Evolutionary conservation across 2,329 filamentous ascomycete genomes (phyloP).

Genomic region (Aurifilum marmelostoma): DNA sequence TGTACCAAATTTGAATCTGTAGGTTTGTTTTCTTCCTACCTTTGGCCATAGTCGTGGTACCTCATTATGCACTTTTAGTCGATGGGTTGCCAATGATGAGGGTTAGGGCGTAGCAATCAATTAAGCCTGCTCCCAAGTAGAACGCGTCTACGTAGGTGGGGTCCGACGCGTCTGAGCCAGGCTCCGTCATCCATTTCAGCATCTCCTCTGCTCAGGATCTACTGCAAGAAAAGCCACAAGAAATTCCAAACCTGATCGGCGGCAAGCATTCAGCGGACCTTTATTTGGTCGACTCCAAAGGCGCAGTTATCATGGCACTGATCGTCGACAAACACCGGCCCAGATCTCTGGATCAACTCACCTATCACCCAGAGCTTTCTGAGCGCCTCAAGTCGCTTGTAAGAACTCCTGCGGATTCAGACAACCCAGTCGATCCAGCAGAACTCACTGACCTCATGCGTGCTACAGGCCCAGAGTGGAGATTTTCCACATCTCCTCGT

Average conservation of each 20-base stretch:
- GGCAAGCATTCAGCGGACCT: neutral
- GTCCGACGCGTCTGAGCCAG: slow-evolving; percentile 6
- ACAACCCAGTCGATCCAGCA: neutral
- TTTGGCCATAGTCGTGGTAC: neutral
- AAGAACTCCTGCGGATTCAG: slow-evolving; percentile 39
- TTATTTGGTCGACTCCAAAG: slow-evolving; percentile 13
- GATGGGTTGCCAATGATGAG: neutral
- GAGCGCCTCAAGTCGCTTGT: slow-evolving; percentile 85
- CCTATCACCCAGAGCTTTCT: slow-evolving; percentile 88
- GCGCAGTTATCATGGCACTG: slow-evolving; percentile 58
- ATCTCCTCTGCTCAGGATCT: neutral
- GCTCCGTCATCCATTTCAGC: neutral
- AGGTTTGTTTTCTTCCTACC: neutral
- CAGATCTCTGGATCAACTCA: slow-evolving; percentile 74
- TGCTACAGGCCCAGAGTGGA: slow-evolving; percentile 81
- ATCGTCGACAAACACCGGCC: slow-evolving; percentile 75
- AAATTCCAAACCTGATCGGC: neutral
- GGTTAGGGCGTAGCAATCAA: slow-evolving; percentile 15
- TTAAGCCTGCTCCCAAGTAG: slow-evolving; percentile 16
- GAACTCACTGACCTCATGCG: slow-evolving; percentile 18
- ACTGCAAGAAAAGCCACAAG: neutral
- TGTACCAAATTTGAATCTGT: neutral
- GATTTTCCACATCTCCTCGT: slow-evolving; percentile 98
- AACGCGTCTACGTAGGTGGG: slow-evolving; percentile 7
- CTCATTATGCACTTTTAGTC: neutral